Evolutionary conservation across 2,329 filamentous ascomycete species (phyloP), one percentile per base, ranked within the genome.

Genomic region (Neurospora sp.): DNA sequence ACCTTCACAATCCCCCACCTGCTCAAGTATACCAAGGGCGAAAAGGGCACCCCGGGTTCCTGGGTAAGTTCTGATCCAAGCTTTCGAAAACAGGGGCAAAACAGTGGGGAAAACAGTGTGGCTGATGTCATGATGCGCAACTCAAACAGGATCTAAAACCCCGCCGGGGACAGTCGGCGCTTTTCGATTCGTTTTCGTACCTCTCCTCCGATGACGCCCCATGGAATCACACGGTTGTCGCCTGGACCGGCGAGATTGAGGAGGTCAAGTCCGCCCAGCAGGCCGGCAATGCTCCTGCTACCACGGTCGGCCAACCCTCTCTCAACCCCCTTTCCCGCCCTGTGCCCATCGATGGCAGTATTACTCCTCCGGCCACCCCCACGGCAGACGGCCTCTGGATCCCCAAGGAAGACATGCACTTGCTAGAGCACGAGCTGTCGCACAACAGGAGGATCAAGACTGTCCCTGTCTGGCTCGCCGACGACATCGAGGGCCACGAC

Each of bases 211-310:
- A 91, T 70, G 86, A 91, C 62, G 90, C 91, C 2, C 89, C 91
- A 23, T 98, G 94, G 94, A 93, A 93, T 76, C 95, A 97, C 81
- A 96, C 90, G 0, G 87, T 97, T 6, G 92, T 98, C 68, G 94
- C 93, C 66, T 98, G 95, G 95, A 97, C 95, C 3, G 95, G 95
- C 71, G 95, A 98, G 79, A 91, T 95, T 71, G 87, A 90, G 70
- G 82, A 80, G 4, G 81, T 84, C 2, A 72, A 77, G 52, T 83
- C 86, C 66, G 77, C 79, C 23, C 83, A 84, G 5, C 81, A 84
- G 2, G 82, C 84, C 19, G 80, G 81, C 69, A 84, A 83, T 0
- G 84, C 85, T 38, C 82, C 83, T 2, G 80, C 82, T 72, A 82
- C 83, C 11, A 83, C 85, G 9, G 80, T 85, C n/a, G 79, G 84